Base-by-base conservation (phyloP, 441 rosid species). In the Eruca vesicaria region DNA sequence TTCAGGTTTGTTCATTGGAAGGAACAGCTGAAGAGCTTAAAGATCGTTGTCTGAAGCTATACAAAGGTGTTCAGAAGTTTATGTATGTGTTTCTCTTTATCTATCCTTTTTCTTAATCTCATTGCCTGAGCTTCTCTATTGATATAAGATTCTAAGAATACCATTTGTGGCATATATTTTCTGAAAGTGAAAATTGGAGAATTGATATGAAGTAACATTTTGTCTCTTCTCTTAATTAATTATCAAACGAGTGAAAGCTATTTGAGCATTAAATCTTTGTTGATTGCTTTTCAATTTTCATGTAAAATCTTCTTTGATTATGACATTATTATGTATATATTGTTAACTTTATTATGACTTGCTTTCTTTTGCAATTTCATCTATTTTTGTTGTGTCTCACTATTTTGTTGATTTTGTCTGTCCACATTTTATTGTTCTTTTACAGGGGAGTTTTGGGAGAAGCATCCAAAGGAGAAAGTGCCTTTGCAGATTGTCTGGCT, bases 391-490 rank as follows among this genome's bases (percentile, higher is more conserved):
- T 35, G 33, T 61, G 7, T 32, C 26, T 16, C 57, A 8, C 45
- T 38, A 9, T 28, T 28, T 28, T 45, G 56, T 45, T n/a, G 50
- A 62, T 29, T 29, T 35, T 68, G 36, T 35, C 18, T 19, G 11
- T 33, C 36, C 52, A 45, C 32, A 21, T 4, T 71, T 71, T 11
- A 20, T 9, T 26, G 29, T 43, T 65, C 63, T 48, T 80, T 59
- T 76, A 26, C 77, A 93, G 97, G 88, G 84, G 71, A 79, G 82
- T 79, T 82, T 88, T 93, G 76, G 95, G 85, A 82, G 91, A 90
- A 75, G 89, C 95, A 10, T 86, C 86, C 63, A 76, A 66, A 72
- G 98, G 88, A 15, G 97, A 93, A 64, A 75, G 48, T 52, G 64
- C 84, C 29, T 90, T 93, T 68, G 97, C 88, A 9, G 90, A 86